phyloP scores from a whole-genome alignment of 2,329 filamentous ascomycete genomes.

The Coniella lustricola region DNA sequence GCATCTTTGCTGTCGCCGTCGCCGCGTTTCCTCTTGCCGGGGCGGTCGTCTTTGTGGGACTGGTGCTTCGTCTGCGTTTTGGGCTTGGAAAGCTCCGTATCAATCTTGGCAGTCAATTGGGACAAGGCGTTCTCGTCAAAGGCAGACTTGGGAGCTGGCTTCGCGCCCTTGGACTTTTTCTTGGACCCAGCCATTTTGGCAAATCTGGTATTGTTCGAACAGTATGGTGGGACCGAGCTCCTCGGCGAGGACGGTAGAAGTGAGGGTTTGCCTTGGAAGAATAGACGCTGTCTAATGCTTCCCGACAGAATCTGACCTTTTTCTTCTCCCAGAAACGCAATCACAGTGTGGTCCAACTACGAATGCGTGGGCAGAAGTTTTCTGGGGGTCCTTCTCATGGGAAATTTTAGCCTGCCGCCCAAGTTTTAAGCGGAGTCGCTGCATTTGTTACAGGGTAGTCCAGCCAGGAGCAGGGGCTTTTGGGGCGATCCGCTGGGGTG shows the following conservation, averaged over 20 bases:
- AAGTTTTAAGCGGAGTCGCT: slow-evolving; percentile 15
- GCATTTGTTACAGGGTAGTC: slow-evolving; percentile 1
- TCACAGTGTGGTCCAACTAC: not conserved
- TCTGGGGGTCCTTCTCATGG: slow-evolving; percentile 1
- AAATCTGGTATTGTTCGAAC: no score
- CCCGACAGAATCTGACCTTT: not conserved
- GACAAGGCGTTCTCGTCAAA: slow-evolving; percentile 46
- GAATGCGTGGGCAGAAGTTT: slow-evolving; percentile 8
- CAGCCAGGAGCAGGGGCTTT: not conserved
- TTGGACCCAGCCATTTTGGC: slow-evolving; percentile 29
- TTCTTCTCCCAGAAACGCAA: not conserved
- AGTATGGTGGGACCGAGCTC: no score
- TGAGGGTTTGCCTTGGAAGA: no score
- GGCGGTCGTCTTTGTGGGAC: slow-evolving; percentile 18
- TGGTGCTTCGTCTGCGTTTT: slow-evolving; percentile 24
- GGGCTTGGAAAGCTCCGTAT: slow-evolving; percentile 39
- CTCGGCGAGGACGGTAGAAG: no score
- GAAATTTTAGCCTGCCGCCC: slow-evolving; percentile 11
- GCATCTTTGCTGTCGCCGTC: slow-evolving; percentile 24
- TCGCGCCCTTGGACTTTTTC: slow-evolving; percentile 31
- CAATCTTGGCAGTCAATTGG: slow-evolving; percentile 50
- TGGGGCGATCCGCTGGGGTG: not conserved
- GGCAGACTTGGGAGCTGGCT: slow-evolving; percentile 15
- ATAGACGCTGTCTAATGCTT: no score
- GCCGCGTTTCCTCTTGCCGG: slow-evolving; percentile 33